Conservation (phyloP, 139 green algal genomes). For the Picochlorum costavermella region DNA sequence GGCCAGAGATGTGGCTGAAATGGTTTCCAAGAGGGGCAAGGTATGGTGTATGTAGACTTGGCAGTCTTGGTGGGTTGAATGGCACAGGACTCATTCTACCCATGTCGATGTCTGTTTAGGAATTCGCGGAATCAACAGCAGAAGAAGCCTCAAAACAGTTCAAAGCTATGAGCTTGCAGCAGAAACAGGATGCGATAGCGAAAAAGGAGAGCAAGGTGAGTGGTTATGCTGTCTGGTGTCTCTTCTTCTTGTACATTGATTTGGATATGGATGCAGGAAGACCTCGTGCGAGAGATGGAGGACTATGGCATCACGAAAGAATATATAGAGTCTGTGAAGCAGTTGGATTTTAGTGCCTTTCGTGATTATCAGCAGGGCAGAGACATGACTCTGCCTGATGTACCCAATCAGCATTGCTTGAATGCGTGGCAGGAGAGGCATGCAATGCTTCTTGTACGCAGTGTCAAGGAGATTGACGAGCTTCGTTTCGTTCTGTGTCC, state of each 20-base stretch:
- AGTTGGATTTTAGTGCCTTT: constrained; percentile 52
- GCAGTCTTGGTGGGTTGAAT: background rate
- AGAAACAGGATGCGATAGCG: constrained; percentile 3
- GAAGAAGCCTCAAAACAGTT: constrained; percentile 28
- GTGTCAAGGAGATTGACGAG: constrained; percentile 63
- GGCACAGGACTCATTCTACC: background rate
- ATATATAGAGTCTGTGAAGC: constrained; percentile 35
- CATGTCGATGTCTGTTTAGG: constrained; percentile 7
- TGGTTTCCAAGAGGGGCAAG: constrained; percentile 19
- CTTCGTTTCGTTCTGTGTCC: constrained; percentile 74
- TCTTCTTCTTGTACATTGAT: background rate
- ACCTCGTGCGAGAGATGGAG: background rate
- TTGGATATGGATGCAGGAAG: background rate
- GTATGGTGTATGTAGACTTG: constrained; percentile 7
- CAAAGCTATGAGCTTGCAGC: constrained; percentile 16
- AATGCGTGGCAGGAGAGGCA: constrained; percentile 62
- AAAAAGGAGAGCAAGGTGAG: background rate
- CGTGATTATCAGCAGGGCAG: background rate
- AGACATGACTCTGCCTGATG: background rate
- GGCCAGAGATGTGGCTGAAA: constrained; percentile 12
- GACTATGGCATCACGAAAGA: constrained; percentile 39
- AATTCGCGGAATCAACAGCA: constrained; percentile 21
- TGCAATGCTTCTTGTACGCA: constrained; percentile 50
- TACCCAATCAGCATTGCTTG: constrained; percentile 14
- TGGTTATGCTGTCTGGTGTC: background rate